Evolutionary conservation across 371 early-diverging fungal species (phyloP).

Genomic region (Mortierella sp.): DNA sequence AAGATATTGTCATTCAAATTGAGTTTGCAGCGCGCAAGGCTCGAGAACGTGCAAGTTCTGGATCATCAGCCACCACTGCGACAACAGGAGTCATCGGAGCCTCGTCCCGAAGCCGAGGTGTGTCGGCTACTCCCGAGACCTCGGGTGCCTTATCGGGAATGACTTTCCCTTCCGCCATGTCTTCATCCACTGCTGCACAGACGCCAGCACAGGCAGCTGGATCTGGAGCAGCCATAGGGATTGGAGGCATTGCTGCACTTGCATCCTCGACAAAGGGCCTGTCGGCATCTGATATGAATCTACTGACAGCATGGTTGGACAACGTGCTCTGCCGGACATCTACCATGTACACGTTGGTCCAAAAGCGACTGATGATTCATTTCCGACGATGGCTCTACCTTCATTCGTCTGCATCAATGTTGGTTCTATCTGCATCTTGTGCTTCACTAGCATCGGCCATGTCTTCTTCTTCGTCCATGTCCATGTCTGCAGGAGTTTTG

Average conservation of each 20-base stretch:
- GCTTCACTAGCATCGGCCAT: constrained; percentile 40
- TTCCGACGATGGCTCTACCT: constrained; percentile 51
- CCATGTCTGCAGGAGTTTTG: too few relatives aligned
- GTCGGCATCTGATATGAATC: constrained; percentile 29
- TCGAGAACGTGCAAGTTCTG: constrained; percentile 28
- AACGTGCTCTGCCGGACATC: constrained; percentile 41
- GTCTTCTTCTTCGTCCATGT: constrained; percentile 38
- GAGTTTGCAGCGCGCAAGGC: constrained; percentile 51
- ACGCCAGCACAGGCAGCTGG: not conserved
- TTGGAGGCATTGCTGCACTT: too few relatives aligned
- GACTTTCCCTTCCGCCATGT: not conserved
- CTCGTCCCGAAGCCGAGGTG: constrained; percentile 8
- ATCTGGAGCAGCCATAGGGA: too few relatives aligned
- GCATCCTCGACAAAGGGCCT: constrained; percentile 1
- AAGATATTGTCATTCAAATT: constrained; percentile 51
- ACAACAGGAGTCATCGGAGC: not conserved
- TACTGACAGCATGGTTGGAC: constrained; percentile 45
- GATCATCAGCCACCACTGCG: not conserved
- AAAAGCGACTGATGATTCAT: constrained; percentile 47
- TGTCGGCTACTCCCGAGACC: constrained; percentile 13
- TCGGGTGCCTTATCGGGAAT: too few relatives aligned
- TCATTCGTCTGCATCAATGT: constrained; percentile 43
- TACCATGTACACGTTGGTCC: constrained; percentile 37
- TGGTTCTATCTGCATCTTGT: constrained; percentile 45
- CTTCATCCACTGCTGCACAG: constrained; percentile 4